Evolutionary conservation across 495 filamentous ascomycete genomes (phyloP).

Genomic region (Podospora fimiseda): DNA sequence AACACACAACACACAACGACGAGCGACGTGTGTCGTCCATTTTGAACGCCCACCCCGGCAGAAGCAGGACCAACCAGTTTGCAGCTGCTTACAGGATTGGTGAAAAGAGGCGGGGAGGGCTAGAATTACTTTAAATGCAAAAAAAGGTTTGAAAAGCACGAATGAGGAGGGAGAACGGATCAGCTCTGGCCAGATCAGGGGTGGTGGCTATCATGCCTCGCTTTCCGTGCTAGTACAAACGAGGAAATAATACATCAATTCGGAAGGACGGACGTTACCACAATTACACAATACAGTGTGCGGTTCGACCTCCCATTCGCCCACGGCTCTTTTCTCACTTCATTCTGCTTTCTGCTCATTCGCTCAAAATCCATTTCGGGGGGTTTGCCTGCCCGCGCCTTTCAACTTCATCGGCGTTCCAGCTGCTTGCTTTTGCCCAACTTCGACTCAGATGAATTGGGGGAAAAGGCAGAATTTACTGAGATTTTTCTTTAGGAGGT

Average conservation of each 20-base stretch:
- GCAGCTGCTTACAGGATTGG: background rate
- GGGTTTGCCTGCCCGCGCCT: background rate
- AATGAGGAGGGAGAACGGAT: background rate
- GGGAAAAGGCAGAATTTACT: background rate
- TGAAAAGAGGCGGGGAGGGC: background rate
- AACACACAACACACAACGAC: no score
- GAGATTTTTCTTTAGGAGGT: no score
- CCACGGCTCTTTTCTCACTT: background rate
- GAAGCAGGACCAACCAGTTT: background rate
- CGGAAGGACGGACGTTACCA: background rate
- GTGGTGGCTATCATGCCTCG: background rate
- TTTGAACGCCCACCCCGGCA: background rate
- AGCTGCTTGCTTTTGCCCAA: background rate
- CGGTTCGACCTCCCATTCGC: background rate
- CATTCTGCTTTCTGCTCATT: background rate
- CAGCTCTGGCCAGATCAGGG: background rate
- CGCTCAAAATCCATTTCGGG: background rate
- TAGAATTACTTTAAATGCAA: no score
- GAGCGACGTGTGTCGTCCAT: no score
- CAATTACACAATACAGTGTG: background rate
- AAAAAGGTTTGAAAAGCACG: no score
- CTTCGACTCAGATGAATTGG: background rate
- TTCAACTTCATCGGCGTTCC: background rate
- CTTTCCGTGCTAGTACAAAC: background rate
- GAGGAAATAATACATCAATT: background rate